phyloP scores from a whole-genome alignment of 1,139 yeast genomes.

The Blastobotrys malaysiensis region DNA sequence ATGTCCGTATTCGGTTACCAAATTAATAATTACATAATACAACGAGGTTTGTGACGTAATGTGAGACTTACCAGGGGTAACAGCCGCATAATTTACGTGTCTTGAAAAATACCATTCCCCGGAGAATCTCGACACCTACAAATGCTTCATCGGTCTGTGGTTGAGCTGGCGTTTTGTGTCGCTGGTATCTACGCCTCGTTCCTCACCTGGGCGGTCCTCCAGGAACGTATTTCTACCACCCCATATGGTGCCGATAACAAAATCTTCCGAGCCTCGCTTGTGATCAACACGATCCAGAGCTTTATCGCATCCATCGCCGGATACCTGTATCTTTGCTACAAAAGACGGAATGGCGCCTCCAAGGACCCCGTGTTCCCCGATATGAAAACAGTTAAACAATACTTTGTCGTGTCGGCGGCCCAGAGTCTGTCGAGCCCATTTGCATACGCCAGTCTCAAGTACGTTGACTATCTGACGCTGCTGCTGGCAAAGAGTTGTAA shows the following conservation, averaged over 20 bases:
- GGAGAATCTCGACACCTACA: not conserved
- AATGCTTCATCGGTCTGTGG: not conserved
- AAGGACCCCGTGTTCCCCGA: constrained; percentile 31
- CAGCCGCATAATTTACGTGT: not conserved
- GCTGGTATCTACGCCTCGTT: constrained; percentile 79
- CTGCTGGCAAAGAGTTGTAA: constrained; percentile 91
- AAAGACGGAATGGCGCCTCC: constrained; percentile 20
- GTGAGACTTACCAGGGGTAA: not conserved
- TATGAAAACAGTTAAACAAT: constrained; percentile 36
- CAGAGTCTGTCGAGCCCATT: constrained; percentile 80
- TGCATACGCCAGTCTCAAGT: constrained; percentile 66
- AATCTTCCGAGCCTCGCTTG: constrained; percentile 67
- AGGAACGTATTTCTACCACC: constrained; percentile 78
- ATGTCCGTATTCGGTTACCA: too few relatives aligned
- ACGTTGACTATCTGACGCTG: constrained; percentile 81
- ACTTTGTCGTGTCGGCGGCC: constrained; percentile 64
- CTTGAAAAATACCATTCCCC: not conserved
- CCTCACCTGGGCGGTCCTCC: constrained; percentile 84
- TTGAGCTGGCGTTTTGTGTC: constrained; percentile 47
- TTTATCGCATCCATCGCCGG: constrained; percentile 69
- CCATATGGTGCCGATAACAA: constrained; percentile 60
- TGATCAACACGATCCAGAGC: constrained; percentile 71
- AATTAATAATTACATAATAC: not conserved
- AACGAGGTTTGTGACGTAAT: not conserved
- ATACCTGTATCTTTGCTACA: constrained; percentile 45